Percentiles rank a stretch among this genome's conserved stretches.
Conservation (phyloP, 176 grass and related monocot species). For the Tillandsia fasciculata region DNA sequence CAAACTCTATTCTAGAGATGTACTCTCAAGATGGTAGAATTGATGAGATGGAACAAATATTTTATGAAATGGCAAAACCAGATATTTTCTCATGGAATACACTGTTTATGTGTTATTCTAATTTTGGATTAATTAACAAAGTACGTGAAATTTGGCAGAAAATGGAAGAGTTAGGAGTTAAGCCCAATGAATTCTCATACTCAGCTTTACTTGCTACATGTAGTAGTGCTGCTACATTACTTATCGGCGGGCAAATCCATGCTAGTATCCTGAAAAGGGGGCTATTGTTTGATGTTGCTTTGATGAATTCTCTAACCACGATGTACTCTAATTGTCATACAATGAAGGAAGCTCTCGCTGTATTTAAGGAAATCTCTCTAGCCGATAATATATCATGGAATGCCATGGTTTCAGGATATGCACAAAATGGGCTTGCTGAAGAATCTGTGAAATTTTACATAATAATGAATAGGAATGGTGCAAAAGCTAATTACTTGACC, state of each 20-base stretch:
- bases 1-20: constrained; percentile 4
- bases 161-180: not conserved
- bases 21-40: not conserved
- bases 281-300: not conserved
- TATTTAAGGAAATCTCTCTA: not conserved
- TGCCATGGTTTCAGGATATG: constrained; percentile 5
- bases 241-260: not conserved
- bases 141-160: not conserved
- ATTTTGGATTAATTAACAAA: not conserved
- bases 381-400: not conserved
- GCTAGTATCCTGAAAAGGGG: not conserved
- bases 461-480: not conserved
- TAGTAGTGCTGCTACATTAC: not conserved
- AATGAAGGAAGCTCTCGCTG: not conserved
- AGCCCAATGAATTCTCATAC: not conserved
- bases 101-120: not conserved
- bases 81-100: constrained; percentile 2
- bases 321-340: constrained; percentile 2
- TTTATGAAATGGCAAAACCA: constrained; percentile 1
- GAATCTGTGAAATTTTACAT: constrained; percentile 1
- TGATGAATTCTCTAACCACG: constrained; percentile 1
- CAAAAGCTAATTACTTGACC: not conserved
- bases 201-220: not conserved
- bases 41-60: not conserved
- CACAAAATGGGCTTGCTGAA: constrained; percentile 3